These are phyloP conservation scores for Cryptococcus sp. DNA, from an alignment of 1,284 basidiomycete genomes.

Conservation along the genomic window DNA sequence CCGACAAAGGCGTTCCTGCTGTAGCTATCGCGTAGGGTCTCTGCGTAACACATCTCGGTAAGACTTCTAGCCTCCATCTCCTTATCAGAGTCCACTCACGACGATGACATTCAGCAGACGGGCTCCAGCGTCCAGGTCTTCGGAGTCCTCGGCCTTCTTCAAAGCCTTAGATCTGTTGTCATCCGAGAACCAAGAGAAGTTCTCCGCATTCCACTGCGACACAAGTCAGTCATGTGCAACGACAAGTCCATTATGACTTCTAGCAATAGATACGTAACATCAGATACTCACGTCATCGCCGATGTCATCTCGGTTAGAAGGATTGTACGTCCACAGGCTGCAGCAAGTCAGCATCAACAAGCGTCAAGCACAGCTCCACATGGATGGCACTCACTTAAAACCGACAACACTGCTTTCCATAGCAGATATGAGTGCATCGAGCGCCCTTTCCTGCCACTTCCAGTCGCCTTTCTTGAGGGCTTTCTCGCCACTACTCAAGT, in stretches of 20 bases:
- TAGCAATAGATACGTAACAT: background rate
- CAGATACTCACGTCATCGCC: slow-evolving; percentile 65
- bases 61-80: too few relatives aligned
- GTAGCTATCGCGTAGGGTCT: slow-evolving; percentile 52
- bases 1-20: slow-evolving; percentile 43
- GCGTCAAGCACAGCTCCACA: background rate
- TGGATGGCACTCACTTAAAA: slow-evolving; percentile 69
- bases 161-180: slow-evolving; percentile 46
- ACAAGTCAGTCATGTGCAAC: slow-evolving; percentile 1
- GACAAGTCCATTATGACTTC: too few relatives aligned
- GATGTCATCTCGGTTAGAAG: slow-evolving; percentile 70
- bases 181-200: slow-evolving; percentile 88
- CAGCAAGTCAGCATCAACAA: background rate
- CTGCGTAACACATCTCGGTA: slow-evolving; percentile 17
- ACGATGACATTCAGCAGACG: slow-evolving; percentile 76
- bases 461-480: slow-evolving; percentile 75
- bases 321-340: slow-evolving; percentile 95
- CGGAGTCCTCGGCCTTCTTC: slow-evolving; percentile 55
- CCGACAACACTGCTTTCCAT: slow-evolving; percentile 71
- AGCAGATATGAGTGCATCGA: slow-evolving; percentile 80
- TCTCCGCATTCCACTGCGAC: slow-evolving; percentile 83
- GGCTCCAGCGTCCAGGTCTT: slow-evolving; percentile 72
- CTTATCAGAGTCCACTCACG: slow-evolving; percentile 29
- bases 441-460: slow-evolving; percentile 78
- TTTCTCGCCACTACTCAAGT: slow-evolving; percentile 60